Evolutionary conservation across 192 early-diverging fungal species (phyloP).

Genomic region (Gigaspora rosea): DNA sequence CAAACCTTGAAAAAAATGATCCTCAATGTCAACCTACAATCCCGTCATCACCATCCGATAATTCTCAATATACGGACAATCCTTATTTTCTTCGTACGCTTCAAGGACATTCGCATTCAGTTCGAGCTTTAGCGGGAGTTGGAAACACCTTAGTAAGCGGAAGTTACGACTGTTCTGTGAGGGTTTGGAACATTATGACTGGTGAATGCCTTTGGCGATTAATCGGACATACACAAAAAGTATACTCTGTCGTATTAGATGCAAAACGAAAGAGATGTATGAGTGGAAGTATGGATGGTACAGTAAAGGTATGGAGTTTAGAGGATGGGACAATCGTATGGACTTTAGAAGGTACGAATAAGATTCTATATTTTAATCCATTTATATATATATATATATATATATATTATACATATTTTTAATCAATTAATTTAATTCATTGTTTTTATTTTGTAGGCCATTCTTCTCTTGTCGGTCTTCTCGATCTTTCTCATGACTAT

Average conservation of each 20-base stretch:
- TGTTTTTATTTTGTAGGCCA: constrained; percentile 63
- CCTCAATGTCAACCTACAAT: constrained; percentile 41
- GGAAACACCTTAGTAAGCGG: constrained; percentile 89
- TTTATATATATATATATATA: neutral
- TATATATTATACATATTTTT: neutral
- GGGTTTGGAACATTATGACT: constrained; percentile 85
- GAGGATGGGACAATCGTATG: constrained; percentile 77
- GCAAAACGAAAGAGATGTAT: constrained; percentile 82
- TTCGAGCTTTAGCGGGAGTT: constrained; percentile 89
- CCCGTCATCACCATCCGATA: constrained; percentile 32
- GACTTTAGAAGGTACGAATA: constrained; percentile 71
- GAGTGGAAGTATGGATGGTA: constrained; percentile 93
- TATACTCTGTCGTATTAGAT: constrained; percentile 92
- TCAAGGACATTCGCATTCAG: constrained; percentile 86
- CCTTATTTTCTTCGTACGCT: constrained; percentile 84
- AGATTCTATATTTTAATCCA: no score
- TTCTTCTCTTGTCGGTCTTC: constrained; percentile 88
- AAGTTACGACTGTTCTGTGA: constrained; percentile 87
- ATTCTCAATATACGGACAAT: constrained; percentile 45
- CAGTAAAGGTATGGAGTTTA: constrained; percentile 91
- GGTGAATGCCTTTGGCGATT: constrained; percentile 71
- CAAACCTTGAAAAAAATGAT: constrained; percentile 60
- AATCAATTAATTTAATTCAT: neutral
- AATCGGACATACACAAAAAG: constrained; percentile 89
- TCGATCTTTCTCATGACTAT: constrained; percentile 81